These are phyloP conservation scores for Ophiostoma piceae DNA, from an alignment of 2,329 filamentous ascomycete genomes.

Conservation along the genomic window DNA sequence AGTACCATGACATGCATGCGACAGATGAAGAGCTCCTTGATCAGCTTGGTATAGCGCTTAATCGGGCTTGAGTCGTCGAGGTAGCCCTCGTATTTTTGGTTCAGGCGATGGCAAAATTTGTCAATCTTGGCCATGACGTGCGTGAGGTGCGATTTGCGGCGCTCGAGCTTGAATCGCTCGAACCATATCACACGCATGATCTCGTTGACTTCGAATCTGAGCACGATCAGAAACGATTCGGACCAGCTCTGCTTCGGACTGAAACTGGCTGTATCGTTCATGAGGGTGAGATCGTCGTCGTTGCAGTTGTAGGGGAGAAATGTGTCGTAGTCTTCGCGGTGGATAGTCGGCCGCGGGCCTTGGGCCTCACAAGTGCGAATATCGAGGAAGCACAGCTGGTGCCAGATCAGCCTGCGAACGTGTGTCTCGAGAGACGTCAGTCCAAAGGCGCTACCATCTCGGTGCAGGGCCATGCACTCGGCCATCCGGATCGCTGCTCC, in stretches of 20 bases:
- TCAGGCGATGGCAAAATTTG: constrained; percentile 59
- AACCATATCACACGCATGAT: constrained; percentile 66
- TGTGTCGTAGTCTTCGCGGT: constrained; percentile 70
- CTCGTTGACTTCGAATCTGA: constrained; percentile 68
- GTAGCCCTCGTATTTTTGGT: constrained; percentile 59
- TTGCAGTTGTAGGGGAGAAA: constrained; percentile 66
- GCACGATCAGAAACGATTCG: constrained; percentile 60
- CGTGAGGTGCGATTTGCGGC: constrained; percentile 56
- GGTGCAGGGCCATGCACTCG: constrained; percentile 71
- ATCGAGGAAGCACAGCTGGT: constrained; percentile 72
- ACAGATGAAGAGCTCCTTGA: constrained; percentile 60
- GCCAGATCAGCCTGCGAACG: constrained; percentile 67
- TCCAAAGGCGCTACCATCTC: constrained; percentile 62
- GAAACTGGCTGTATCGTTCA: constrained; percentile 41
- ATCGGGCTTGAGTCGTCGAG: constrained; percentile 55
- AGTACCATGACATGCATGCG: constrained; percentile 62
- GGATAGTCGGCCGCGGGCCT: constrained; percentile 64
- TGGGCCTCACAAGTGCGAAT: constrained; percentile 69
- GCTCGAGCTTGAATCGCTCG: constrained; percentile 62
- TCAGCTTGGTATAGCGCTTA: constrained; percentile 57
- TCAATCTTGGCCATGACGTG: constrained; percentile 63
- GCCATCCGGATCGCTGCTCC: constrained; percentile 68
- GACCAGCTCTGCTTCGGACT: constrained; percentile 50
- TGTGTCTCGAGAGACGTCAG: constrained; percentile 64
- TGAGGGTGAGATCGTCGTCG: constrained; percentile 54